Evolutionary conservation across 129 eudicot species (phyloP), one percentile per base, ranked within the genome.

Genomic region (Artemisia annua): DNA sequence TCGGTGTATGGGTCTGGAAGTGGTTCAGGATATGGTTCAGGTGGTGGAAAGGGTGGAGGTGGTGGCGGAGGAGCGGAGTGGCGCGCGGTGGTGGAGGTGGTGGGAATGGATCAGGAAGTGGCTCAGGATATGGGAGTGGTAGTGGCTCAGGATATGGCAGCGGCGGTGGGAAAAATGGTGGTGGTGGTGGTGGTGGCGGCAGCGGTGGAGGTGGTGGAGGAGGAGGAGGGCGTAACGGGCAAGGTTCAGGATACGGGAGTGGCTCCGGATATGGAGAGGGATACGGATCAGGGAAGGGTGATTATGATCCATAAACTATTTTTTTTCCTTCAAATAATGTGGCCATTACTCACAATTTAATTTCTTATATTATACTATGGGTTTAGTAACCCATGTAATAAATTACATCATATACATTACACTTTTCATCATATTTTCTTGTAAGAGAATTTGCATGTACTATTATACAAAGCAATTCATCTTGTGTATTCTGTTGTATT

Each of bases 221-320:
- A 0, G 73, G 79, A 0, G 81, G 87, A 4, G 84, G 83, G 32
- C 58, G 55, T 16, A 73, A 74, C 22, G 81, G 86, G 19, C 62
- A 66, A 43, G 83, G 86, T 15, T 78, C 79, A 1, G 89, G 89
- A 3, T 80, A 69, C 24, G 92, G 89, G 35, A 82, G 88, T 43
- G 88, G 90, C 5, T 85, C 83, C 15, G 89, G 89, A 12, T 74
- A 80, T 53, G 90, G 87, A 48, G 72, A 73, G 58, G 89, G 89
- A 9, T 72, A 73, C 63, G 86, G 86, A 35, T 79, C 83, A 3
- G 88, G 88, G 61, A 70, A 75, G 15, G 87, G 87, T 63, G 82
- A 72, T 22, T 48, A 74, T 63, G 78, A 70, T 66, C 91, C 91
- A 49, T 88, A 78, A 79, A 80, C 53, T 48, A 48, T 10, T 52